Conservation (phyloP, 2,329 filamentous ascomycete species). For the Colletotrichum australisinense region DNA sequence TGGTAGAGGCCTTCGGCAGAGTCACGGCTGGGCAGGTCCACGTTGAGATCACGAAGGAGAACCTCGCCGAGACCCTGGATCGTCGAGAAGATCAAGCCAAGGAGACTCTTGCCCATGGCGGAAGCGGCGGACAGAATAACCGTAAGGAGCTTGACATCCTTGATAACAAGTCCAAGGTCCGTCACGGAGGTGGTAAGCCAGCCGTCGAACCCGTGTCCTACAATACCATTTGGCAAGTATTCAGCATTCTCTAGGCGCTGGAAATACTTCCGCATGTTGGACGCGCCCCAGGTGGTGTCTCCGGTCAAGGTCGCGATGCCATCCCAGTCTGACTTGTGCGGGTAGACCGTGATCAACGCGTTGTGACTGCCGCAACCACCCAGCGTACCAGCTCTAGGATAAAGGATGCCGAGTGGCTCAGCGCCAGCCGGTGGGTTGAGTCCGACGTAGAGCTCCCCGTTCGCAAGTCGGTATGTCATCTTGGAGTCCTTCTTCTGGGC, state of each 20-base stretch:
- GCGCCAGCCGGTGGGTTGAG: constrained; percentile 52
- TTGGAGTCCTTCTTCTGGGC: constrained; percentile 59
- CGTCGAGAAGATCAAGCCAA: constrained; percentile 38
- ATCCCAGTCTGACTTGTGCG: constrained; percentile 69
- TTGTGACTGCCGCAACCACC: constrained; percentile 70
- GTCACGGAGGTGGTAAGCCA: constrained; percentile 54
- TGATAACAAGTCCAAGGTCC: constrained; percentile 39
- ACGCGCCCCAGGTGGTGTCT: constrained; percentile 66
- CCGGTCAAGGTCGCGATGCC: constrained; percentile 68
- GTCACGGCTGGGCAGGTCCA: constrained; percentile 39
- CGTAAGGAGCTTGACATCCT: constrained; percentile 44
- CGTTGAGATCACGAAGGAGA: constrained; percentile 44
- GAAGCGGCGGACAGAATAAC: constrained; percentile 45
- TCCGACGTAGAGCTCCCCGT: constrained; percentile 51
- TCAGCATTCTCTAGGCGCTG: constrained; percentile 65
- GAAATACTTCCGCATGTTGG: constrained; percentile 71
- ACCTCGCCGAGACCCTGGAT: constrained; percentile 42
- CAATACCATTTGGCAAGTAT: constrained; percentile 57
- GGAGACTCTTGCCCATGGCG: constrained; percentile 43
- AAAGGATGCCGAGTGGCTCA: constrained; percentile 55
- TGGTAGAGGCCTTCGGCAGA: constrained; percentile 54
- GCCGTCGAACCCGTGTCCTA: constrained; percentile 66
- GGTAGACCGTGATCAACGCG: constrained; percentile 68
- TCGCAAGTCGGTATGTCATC: constrained; percentile 59
- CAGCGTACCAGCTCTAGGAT: constrained; percentile 59